Conservation (phyloP, 2,329 filamentous ascomycete genomes). For the Curvularia eragrostidis region DNA sequence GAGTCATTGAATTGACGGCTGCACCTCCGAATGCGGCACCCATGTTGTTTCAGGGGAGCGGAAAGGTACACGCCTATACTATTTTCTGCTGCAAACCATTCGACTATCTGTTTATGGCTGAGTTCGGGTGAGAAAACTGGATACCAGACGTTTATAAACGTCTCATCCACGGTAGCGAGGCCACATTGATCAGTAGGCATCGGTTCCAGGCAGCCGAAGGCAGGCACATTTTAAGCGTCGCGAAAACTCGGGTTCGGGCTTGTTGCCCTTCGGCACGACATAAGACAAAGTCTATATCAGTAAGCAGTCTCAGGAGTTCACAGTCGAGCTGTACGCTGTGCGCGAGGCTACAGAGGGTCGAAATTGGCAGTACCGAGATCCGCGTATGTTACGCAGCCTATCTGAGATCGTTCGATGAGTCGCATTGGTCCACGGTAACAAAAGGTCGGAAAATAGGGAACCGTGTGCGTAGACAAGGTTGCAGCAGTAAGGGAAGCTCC, state of each 20-base stretch:
- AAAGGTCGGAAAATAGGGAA: constrained; percentile 50
- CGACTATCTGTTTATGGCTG: constrained; percentile 50
- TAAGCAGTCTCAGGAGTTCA: constrained; percentile 52
- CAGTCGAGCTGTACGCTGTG: constrained; percentile 48
- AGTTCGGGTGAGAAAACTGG: constrained; percentile 53
- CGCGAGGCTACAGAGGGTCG: constrained; percentile 54
- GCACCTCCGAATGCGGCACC: constrained; percentile 22
- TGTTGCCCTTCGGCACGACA: constrained; percentile 52
- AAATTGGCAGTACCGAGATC: constrained; percentile 53
- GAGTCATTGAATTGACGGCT: constrained; percentile 30
- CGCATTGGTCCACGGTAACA: constrained; percentile 52
- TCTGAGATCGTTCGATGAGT: constrained; percentile 52
- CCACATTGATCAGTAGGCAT: constrained; percentile 50
- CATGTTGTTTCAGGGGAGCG: constrained; percentile 32
- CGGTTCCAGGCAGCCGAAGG: constrained; percentile 50
- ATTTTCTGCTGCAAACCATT: constrained; percentile 41
- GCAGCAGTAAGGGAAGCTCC: constrained; percentile 46
- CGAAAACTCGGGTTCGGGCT: constrained; percentile 46
- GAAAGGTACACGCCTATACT: constrained; percentile 29
- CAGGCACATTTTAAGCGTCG: constrained; percentile 48
- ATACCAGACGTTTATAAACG: constrained; percentile 53
- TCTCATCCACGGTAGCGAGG: constrained; percentile 50
- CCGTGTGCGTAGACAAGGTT: constrained; percentile 43
- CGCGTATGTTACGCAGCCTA: constrained; percentile 53
- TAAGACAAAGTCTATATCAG: constrained; percentile 50